These are phyloP conservation scores for Metschnikowia cubensis DNA, from an alignment of 805 yeast species.

Conservation along the genomic window DNA sequence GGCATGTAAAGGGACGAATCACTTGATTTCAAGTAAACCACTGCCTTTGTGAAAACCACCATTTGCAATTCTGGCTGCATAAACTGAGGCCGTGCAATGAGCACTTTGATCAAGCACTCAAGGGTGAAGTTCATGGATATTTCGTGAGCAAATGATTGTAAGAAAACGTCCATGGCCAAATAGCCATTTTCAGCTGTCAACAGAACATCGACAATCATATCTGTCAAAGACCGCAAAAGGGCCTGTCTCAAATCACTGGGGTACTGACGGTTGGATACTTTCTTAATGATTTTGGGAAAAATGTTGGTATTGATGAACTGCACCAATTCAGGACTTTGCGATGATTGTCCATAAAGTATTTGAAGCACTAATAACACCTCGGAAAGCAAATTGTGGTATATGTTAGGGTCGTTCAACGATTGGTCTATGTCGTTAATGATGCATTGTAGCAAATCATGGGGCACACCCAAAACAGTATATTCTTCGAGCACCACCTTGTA, in stretches of 20 bases:
- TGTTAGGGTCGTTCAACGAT: conserved; percentile 23
- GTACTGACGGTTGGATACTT: conserved; percentile 19
- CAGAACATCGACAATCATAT: conserved; percentile 14
- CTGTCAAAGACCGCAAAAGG: conserved; percentile 24
- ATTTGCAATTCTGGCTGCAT: conserved; percentile 15
- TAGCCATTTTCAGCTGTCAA: conserved; percentile 8
- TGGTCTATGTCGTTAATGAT: conserved; percentile 23
- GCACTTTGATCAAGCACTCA: conserved; percentile 22
- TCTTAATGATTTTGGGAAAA: conserved; percentile 16
- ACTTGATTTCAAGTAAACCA: conserved; percentile 22
- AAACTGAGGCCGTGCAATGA: conserved; percentile 12
- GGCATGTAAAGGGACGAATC: conserved; percentile 24
- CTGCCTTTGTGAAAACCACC: conserved; percentile 19
- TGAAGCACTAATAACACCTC: conserved; percentile 26
- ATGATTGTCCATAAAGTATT: conserved; percentile 14
- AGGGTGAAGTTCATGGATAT: conserved; percentile 24
- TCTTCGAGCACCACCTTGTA: conserved; percentile 24
- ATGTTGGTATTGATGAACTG: conserved; percentile 12
- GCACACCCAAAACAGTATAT: conserved; percentile 15
- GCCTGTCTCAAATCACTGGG: conserved; percentile 29
- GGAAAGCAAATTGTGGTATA: conserved; percentile 24
- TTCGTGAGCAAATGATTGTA: conserved; percentile 25
- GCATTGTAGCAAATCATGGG: conserved; percentile 17
- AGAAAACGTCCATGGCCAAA: conserved; percentile 16
- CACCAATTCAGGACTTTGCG: not conserved